Conservation (phyloP, 306 rosid genomes). For the Dalbergia cochinchinensis region DNA sequence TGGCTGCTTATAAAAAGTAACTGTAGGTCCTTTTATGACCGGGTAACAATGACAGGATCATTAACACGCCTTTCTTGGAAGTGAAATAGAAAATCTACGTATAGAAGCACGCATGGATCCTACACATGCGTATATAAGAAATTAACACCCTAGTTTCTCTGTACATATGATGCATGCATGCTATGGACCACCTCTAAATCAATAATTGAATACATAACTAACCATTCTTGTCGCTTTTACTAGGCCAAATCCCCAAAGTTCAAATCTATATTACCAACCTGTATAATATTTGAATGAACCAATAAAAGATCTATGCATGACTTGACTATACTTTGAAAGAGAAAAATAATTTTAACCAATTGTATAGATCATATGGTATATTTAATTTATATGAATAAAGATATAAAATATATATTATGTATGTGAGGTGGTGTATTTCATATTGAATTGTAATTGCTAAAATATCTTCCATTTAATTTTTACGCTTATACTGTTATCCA, state of each 20-base stretch:
- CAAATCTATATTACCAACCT: neutral
- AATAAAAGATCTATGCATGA: neutral
- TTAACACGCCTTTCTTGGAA: constrained; percentile 25
- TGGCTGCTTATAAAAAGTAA: neutral
- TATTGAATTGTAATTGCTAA: too few species aligned
- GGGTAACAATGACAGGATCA: neutral
- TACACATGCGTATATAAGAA: neutral
- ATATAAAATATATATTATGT: too few species aligned
- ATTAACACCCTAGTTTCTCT: neutral
- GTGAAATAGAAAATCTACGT: neutral
- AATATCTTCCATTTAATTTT: too few species aligned
- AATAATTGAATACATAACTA: neutral
- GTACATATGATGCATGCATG: neutral
- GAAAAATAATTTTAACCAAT: neutral
- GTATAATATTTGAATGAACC: neutral
- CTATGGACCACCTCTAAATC: constrained; percentile 8
- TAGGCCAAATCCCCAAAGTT: neutral
- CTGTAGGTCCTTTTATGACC: neutral
- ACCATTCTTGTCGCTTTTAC: neutral
- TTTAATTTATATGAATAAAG: too few species aligned
- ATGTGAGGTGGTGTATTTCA: too few species aligned
- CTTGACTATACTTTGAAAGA: neutral
- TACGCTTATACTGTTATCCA: too few species aligned
- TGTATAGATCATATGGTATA: too few species aligned
- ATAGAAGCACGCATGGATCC: constrained; percentile 4